A percentile compares a stretch with the other conserved stretches of the same genome.
Conservation (phyloP, 2,329 filamentous ascomycete species). For the Alternaria panax region DNA sequence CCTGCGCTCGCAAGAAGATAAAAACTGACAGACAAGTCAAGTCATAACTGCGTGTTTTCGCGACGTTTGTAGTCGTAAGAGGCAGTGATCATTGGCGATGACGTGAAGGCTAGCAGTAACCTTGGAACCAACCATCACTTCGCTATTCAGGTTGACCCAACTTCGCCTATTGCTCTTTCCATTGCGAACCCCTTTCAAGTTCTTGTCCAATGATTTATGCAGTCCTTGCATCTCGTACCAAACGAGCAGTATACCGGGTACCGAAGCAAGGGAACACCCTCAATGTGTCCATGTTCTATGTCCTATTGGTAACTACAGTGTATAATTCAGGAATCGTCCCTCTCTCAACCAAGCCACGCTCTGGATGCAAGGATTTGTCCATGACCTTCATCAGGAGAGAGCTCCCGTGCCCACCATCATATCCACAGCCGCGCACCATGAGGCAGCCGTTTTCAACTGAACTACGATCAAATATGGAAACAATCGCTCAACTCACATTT, state of each 20-base stretch:
- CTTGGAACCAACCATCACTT: neutral
- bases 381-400: neutral
- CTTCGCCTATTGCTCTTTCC: neutral
- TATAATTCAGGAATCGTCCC: neutral
- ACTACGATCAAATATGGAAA: neutral
- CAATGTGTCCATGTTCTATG: neutral
- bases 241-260: neutral
- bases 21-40: too few species aligned
- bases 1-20: too few species aligned
- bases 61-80: neutral
- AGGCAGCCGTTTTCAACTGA: neutral
- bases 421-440: neutral
- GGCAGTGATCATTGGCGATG: neutral
- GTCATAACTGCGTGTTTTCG: too few species aligned
- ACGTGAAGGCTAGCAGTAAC: neutral
- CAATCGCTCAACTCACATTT: neutral
- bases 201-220: neutral
- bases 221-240: neutral
- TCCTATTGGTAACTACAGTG: neutral
- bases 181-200: neutral
- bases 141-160: neutral
- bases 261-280: neutral
- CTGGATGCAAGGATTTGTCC: neutral
- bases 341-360: too few species aligned
- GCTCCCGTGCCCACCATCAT: neutral